phyloP scores from a whole-genome alignment of 331 rosid species.

The Quercus lobata region DNA sequence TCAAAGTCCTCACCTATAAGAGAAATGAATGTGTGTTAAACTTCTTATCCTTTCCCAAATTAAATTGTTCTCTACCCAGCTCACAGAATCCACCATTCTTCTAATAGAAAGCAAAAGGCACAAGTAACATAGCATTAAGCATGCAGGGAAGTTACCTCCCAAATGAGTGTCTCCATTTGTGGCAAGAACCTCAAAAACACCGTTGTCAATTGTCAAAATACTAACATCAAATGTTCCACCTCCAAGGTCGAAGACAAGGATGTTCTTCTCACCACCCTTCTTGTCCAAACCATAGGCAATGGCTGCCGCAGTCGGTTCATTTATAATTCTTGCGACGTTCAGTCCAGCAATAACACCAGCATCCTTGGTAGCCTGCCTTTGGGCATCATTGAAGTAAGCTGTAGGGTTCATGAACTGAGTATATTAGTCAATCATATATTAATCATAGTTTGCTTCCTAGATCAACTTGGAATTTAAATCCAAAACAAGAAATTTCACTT shows the following conservation, averaged over 20 bases:
- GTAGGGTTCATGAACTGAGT: background rate
- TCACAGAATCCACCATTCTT: background rate
- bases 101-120: background rate
- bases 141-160: background rate
- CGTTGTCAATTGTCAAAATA: background rate
- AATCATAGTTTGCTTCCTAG: background rate
- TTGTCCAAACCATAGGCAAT: background rate
- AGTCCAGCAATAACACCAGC: background rate
- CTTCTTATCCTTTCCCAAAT: background rate
- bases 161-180: background rate
- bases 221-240: background rate
- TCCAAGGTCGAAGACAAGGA: background rate
- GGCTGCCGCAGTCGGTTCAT: background rate
- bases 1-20: background rate
- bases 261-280: background rate
- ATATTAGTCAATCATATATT: background rate
- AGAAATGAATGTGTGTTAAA: background rate
- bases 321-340: background rate
- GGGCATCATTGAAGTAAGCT: background rate
- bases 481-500: background rate
- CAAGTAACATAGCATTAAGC: background rate
- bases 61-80: background rate
- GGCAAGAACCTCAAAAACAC: background rate
- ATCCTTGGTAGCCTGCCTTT: background rate
- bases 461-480: background rate